Percentiles rank a stretch among this genome's conserved stretches.
phyloP scores from a whole-genome alignment of 345 rosid species.

The Fremontodendron californicum region DNA sequence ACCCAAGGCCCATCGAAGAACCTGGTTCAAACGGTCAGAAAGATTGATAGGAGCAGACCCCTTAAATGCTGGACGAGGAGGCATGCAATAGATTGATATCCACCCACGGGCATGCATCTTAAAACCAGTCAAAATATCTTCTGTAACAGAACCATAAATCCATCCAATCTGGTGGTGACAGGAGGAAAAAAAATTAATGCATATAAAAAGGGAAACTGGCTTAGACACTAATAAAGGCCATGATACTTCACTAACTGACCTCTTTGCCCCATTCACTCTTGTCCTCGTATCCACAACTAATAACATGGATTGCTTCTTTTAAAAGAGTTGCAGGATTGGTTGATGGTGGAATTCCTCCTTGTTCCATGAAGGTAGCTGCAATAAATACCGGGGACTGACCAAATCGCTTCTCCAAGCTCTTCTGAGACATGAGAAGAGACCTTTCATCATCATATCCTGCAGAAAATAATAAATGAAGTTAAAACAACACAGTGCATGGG shows the following conservation, averaged over 20 bases:
- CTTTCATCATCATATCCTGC: slow-evolving; percentile 99
- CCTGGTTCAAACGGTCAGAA: slow-evolving; percentile 98
- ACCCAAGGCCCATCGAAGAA: slow-evolving; percentile 98
- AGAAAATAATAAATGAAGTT: slow-evolving; percentile 21
- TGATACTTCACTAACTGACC: slow-evolving; percentile 38
- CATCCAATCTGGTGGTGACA: slow-evolving; percentile 81
- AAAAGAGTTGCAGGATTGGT: slow-evolving; percentile 94
- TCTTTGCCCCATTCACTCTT: slow-evolving; percentile 99
- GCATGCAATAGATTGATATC: slow-evolving; percentile 97
- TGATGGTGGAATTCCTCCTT: slow-evolving; percentile 93
- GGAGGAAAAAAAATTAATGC: slow-evolving; percentile 1
- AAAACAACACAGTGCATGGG: background rate
- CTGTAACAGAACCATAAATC: slow-evolving; percentile 99
- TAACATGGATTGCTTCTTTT: slow-evolving; percentile 98
- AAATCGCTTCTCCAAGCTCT: slow-evolving; percentile 94
- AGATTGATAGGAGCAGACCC: slow-evolving; percentile 98
- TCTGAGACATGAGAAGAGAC: slow-evolving; percentile 97
- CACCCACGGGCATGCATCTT: slow-evolving; percentile 99
- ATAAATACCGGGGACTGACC: slow-evolving; percentile 99
- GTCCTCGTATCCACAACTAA: slow-evolving; percentile 99
- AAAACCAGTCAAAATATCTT: slow-evolving; percentile 98
- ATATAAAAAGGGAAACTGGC: slow-evolving; percentile 1
- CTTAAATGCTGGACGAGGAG: slow-evolving; percentile 98
- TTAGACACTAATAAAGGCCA: slow-evolving; percentile 6
- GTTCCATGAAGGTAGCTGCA: slow-evolving; percentile 98